phyloP scores from a whole-genome alignment of 768 basidiomycete species.

The Hortiboletus flavorubellus region DNA sequence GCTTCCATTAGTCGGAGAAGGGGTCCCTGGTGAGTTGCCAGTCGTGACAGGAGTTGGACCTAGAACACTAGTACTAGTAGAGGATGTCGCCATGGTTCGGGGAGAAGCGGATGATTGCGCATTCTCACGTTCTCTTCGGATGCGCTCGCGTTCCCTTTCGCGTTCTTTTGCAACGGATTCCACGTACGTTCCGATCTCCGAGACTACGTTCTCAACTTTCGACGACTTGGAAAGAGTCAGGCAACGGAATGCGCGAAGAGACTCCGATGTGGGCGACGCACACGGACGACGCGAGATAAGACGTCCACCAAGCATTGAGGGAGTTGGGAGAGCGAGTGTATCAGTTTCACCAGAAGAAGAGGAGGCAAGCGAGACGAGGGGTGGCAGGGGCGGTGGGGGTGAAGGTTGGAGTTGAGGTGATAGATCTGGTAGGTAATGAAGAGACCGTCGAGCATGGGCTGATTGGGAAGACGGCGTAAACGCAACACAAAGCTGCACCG shows the following conservation, averaged over 20 bases:
- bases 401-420: constrained; percentile 60
- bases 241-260: constrained; percentile 43
- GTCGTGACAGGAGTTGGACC: constrained; percentile 9
- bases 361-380: constrained; percentile 28
- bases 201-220: constrained; percentile 51
- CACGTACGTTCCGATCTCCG: constrained; percentile 66
- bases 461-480: constrained; percentile 37
- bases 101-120: constrained; percentile 32
- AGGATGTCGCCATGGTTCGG: constrained; percentile 21
- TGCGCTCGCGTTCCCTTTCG: constrained; percentile 71
- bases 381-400: constrained; percentile 39
- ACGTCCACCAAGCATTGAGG: constrained; percentile 17
- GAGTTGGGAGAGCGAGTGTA: neutral
- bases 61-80: constrained; percentile 10
- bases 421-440: constrained; percentile 60
- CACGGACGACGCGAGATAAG: constrained; percentile 33
- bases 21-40: constrained; percentile 13
- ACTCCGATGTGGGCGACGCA: constrained; percentile 38
- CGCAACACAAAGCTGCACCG: constrained; percentile 54
- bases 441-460: constrained; percentile 38
- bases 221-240: constrained; percentile 51
- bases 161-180: constrained; percentile 74
- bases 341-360: constrained; percentile 15
- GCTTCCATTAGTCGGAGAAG: constrained; percentile 12
- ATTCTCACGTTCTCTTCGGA: constrained; percentile 62